Conservation (phyloP, 495 filamentous ascomycete genomes). For the Talaromyces ruber region DNA sequence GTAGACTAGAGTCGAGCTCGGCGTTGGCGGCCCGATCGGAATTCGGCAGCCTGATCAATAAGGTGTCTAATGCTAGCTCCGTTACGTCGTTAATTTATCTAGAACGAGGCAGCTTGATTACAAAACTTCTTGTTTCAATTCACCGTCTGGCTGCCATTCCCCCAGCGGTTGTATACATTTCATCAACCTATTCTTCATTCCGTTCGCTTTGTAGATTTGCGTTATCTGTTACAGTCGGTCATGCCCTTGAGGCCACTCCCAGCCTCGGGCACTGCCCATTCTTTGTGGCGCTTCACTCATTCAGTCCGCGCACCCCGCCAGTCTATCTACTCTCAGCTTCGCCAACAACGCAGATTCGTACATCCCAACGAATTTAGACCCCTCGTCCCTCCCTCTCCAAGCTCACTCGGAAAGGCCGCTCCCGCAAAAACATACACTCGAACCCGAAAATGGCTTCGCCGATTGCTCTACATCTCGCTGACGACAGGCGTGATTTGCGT, state of each 20-base stretch:
- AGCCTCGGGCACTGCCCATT: neutral
- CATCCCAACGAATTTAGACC: constrained; percentile 43
- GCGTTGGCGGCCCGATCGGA: neutral
- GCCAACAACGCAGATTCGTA: constrained; percentile 4
- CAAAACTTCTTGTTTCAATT: neutral
- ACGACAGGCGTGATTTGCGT: constrained; percentile 52
- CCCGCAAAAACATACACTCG: constrained; percentile 55
- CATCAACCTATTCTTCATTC: neutral
- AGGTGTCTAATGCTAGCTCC: neutral
- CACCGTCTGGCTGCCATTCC: neutral
- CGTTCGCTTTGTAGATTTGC: neutral
- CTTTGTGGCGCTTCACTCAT: neutral
- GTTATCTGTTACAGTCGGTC: neutral
- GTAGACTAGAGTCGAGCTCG: neutral
- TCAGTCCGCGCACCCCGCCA: neutral
- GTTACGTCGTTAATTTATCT: neutral
- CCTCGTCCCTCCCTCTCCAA: constrained; percentile 73
- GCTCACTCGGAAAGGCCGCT: constrained; percentile 66
- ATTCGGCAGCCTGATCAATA: neutral
- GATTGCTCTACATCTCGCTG: constrained; percentile 55
- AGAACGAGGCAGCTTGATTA: too few species aligned
- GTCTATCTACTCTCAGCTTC: neutral
- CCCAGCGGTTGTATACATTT: neutral
- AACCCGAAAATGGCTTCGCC: constrained; percentile 65
- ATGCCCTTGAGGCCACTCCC: neutral